A percentile compares a stretch with the other conserved stretches of the same genome.
Evolutionary conservation across 192 early-diverging fungal genomes (phyloP).

Genomic region (Umbelopsis sp.): DNA sequence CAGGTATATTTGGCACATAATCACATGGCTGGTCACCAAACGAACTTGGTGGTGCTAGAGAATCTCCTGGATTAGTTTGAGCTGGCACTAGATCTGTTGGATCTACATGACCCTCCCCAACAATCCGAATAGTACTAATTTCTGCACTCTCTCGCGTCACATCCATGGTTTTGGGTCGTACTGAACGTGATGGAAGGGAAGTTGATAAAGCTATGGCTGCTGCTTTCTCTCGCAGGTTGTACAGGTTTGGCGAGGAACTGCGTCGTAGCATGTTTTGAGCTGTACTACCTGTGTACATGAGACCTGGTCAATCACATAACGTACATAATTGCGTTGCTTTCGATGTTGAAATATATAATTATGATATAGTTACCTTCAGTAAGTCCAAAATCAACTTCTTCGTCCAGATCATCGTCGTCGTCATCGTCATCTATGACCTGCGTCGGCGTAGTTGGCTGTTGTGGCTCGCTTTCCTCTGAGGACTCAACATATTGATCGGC

Average conservation of each 20-base stretch:
- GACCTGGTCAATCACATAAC: not conserved
- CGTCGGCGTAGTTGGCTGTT: not conserved
- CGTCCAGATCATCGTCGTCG: slow-evolving; percentile 6
- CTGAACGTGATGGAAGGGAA: not conserved
- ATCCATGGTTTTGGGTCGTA: slow-evolving; percentile 15
- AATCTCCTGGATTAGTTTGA: slow-evolving; percentile 47
- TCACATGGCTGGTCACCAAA: slow-evolving; percentile 35
- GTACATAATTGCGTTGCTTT: not conserved
- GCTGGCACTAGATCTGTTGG: slow-evolving; percentile 54
- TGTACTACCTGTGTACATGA: not conserved
- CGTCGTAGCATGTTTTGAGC: not conserved
- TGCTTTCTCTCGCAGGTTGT: not conserved
- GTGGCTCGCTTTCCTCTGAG: not conserved
- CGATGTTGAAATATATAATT: not conserved
- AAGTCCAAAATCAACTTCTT: slow-evolving; percentile 14
- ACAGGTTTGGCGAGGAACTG: slow-evolving; percentile 1
- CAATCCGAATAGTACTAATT: slow-evolving; percentile 12
- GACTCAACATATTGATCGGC: slow-evolving; percentile 2
- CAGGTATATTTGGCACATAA: slow-evolving; percentile 61
- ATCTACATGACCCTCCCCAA: slow-evolving; percentile 38
- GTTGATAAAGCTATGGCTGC: not conserved
- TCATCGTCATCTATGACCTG: slow-evolving; percentile 14
- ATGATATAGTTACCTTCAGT: not conserved
- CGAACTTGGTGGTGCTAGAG: slow-evolving; percentile 34
- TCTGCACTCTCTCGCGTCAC: not conserved